Conservation (phyloP, 352 stramenopile species). For the Phytopythium helicoides region DNA sequence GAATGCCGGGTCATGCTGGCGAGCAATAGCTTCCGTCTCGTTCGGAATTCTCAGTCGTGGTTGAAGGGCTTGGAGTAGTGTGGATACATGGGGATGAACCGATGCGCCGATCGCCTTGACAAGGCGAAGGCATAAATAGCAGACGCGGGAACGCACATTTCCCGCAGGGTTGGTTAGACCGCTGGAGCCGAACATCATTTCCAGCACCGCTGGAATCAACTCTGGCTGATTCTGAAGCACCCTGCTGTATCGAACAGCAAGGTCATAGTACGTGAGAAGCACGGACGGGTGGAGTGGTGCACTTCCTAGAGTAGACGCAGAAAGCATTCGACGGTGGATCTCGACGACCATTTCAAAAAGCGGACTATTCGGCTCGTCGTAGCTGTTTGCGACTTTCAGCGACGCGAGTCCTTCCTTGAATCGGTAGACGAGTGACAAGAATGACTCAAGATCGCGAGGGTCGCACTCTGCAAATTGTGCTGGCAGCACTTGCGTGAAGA, state of each 20-base stretch:
- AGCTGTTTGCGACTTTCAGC: conserved; percentile 56
- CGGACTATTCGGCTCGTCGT: conserved; percentile 61
- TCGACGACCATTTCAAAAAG: conserved; percentile 67
- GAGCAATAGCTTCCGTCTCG: conserved; percentile 31
- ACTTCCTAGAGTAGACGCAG: conserved; percentile 18
- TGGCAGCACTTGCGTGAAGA: conserved; percentile 49
- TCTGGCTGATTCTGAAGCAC: conserved; percentile 67
- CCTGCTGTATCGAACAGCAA: conserved; percentile 71
- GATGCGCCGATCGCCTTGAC: conserved; percentile 70
- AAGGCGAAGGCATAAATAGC: conserved; percentile 79
- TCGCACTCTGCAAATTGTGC: conserved; percentile 52
- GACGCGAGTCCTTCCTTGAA: conserved; percentile 82
- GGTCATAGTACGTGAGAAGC: conserved; percentile 82
- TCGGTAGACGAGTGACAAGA: conserved; percentile 71
- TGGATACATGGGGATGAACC: conserved; percentile 75
- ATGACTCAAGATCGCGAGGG: conserved; percentile 71
- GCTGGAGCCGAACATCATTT: conserved; percentile 77
- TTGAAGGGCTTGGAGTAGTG: conserved; percentile 62
- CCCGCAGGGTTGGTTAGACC: conserved; percentile 62
- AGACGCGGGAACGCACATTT: conserved; percentile 76
- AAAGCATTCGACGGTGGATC: conserved; percentile 64
- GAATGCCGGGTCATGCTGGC: conserved; percentile 43
- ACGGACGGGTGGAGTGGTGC: conserved; percentile 41
- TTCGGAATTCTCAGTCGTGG: conserved; percentile 58
- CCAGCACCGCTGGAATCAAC: conserved; percentile 64